phyloP scores from a whole-genome alignment of 2,329 filamentous ascomycete species.

The Microsporum canis region DNA sequence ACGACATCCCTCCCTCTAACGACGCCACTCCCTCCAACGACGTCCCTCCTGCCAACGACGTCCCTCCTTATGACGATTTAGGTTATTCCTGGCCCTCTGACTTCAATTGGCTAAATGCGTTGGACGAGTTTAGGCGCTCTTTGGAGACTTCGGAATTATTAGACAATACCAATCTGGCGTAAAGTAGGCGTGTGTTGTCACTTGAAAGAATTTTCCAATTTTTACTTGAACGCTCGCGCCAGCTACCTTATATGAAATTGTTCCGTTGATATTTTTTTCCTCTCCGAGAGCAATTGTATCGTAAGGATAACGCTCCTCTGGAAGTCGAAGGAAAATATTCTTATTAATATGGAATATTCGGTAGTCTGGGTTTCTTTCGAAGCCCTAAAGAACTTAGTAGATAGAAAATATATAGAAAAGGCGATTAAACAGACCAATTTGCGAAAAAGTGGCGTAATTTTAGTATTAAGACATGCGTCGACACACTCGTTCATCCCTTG shows the following conservation, averaged over 20 bases:
- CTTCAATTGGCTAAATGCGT: too few relatives aligned
- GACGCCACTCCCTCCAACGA: too few relatives aligned
- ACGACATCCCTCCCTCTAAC: too few relatives aligned
- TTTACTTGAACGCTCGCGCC: neutral
- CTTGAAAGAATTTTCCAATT: slow-evolving; percentile 3
- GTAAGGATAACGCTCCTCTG: slow-evolving; percentile 5
- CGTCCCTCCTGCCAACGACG: too few relatives aligned
- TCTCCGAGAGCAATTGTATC: slow-evolving; percentile 3
- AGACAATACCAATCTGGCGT: slow-evolving; percentile 6
- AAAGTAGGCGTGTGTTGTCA: slow-evolving; percentile 4
- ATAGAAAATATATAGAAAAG: neutral
- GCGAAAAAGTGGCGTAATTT: slow-evolving; percentile 2
- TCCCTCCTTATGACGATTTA: neutral
- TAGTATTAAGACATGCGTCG: neutral
- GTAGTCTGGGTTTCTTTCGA: neutral
- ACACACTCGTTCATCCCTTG: slow-evolving; percentile 4
- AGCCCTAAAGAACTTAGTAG: neutral
- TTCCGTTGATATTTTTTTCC: neutral
- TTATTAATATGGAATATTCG: slow-evolving; percentile 1
- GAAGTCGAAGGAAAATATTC: neutral
- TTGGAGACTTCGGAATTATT: slow-evolving; percentile 3
- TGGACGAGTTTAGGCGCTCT: neutral
- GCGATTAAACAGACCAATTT: slow-evolving; percentile 4
- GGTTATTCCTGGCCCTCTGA: neutral
- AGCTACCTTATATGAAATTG: neutral